These are phyloP conservation scores for Termitomyces sp. DNA, from an alignment of 768 basidiomycete genomes.

Conservation along the genomic window DNA sequence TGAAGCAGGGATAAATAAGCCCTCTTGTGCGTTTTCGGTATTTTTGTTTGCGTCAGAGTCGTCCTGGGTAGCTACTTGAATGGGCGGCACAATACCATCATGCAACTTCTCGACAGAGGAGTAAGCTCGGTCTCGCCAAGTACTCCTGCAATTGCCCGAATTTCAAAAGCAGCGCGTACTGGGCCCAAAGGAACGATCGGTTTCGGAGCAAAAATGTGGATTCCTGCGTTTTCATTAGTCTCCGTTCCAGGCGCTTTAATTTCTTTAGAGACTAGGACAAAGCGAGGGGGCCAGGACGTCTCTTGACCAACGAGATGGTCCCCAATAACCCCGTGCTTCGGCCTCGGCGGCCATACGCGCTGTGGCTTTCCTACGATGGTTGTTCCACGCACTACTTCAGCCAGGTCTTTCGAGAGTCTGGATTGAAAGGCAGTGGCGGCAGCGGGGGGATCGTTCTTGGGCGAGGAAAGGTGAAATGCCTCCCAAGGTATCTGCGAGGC, in stretches of 20 bases:
- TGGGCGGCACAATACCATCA: too few species aligned
- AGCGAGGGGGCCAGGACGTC: conserved; percentile 2
- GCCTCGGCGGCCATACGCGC: neutral
- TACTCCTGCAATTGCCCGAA: neutral
- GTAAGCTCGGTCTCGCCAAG: neutral
- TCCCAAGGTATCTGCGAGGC: neutral
- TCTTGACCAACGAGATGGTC: neutral
- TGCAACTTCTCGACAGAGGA: too few species aligned
- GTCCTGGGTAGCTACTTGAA: too few species aligned
- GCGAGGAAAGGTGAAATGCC: neutral
- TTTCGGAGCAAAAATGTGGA: neutral
- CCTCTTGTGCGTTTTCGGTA: neutral
- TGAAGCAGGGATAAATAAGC: conserved; percentile 2
- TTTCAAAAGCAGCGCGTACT: too few species aligned
- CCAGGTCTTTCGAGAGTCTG: neutral
- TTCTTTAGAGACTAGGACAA: neutral
- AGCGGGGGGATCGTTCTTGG: neutral
- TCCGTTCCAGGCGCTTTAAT: neutral
- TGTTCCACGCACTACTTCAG: neutral
- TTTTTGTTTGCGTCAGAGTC: too few species aligned
- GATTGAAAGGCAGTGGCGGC: neutral
- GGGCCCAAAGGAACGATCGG: neutral
- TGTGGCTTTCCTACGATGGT: neutral
- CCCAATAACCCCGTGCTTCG: neutral
- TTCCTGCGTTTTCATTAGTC: neutral